Base-by-base conservation (phyloP, 176 grass and related monocot species). In the Poa annua region DNA sequence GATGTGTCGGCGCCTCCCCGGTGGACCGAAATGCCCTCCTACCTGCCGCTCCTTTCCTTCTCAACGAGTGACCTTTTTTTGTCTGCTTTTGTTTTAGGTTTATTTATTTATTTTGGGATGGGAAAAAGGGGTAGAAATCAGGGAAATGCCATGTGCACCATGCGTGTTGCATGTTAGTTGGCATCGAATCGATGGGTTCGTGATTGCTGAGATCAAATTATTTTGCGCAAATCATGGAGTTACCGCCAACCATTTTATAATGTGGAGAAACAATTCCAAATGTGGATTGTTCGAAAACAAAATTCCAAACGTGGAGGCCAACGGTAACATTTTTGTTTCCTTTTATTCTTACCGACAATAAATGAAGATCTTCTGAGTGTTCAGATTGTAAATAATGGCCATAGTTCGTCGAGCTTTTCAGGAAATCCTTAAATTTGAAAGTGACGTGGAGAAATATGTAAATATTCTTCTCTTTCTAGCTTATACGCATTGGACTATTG, bases 61-160 rank as follows among this genome's bases (percentile, higher is more conserved):
- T 79, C 77, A 10, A 0, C 19, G 42, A 66, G 42, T 52, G 19
- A 17, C 0, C 14, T 47, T 20, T 1, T 36, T 38, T 38, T 26
- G 29, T 20, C 17, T 12, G 20, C 26, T 35, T 57, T 47, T 35
- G 69, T 26, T 26, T 1, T 29, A 29, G 29, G 29, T 29, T 29
- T 29, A 29, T 29, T 48, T 15, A 16, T 0, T 20, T 17, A 8
- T 11, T 12, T 24, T 11, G 15, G 3, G 51, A 7, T 26, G 6
- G 50, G 33, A 54, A 84, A 79, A 33, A 47, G 11, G 44, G 38
- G 22, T 1, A 47, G 8, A 56, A 8, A 50, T 13, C 8, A 2
- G 75, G 75, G 47, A 86, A 86, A 82, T 10, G 83, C 35, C 88
- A 89, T 86, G 83, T 89, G 88, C 88, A 53, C 65, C 83, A 82